A percentile compares a stretch with the other conserved stretches of the same genome.
Evolutionary conservation across 352 stramenopile genomes (phyloP).

Genomic region (Pseudoperonospora humuli): DNA sequence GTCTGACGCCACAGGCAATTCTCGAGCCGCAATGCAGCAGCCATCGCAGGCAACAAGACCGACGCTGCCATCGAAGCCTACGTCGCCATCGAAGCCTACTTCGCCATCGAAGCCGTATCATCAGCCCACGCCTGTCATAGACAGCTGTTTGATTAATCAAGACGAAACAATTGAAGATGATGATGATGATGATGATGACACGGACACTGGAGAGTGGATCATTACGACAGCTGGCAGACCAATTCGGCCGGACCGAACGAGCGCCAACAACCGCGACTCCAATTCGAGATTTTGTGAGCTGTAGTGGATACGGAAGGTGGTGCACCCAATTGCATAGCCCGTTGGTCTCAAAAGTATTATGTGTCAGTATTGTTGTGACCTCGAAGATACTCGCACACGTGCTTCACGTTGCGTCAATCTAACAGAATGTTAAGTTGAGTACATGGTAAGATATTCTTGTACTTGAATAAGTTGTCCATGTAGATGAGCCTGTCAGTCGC

Average conservation of each 20-base stretch:
- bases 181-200: slow-evolving; percentile 23
- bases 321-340: no score
- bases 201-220: slow-evolving; percentile 27
- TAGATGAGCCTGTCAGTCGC: slow-evolving; percentile 4
- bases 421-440: not conserved
- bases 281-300: no score
- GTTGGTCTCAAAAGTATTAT: no score
- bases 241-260: slow-evolving; percentile 22
- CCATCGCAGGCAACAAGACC: no score
- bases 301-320: no score
- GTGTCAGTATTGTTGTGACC: no score
- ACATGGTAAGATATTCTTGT: slow-evolving; percentile 11
- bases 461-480: slow-evolving; percentile 11
- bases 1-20: slow-evolving; percentile 12
- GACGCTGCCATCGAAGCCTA: no score
- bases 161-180: not conserved
- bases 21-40: not conserved
- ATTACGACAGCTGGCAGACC: slow-evolving; percentile 24
- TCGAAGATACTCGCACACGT: not conserved
- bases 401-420: not conserved
- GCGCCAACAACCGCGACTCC: no score
- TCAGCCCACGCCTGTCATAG: slow-evolving; percentile 14
- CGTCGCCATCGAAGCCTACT: no score
- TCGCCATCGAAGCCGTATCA: slow-evolving; percentile 10
- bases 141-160: slow-evolving; percentile 16